Evolutionary conservation across 768 basidiomycete species (phyloP).

Genomic region (Kwoniella mangroviensis): DNA sequence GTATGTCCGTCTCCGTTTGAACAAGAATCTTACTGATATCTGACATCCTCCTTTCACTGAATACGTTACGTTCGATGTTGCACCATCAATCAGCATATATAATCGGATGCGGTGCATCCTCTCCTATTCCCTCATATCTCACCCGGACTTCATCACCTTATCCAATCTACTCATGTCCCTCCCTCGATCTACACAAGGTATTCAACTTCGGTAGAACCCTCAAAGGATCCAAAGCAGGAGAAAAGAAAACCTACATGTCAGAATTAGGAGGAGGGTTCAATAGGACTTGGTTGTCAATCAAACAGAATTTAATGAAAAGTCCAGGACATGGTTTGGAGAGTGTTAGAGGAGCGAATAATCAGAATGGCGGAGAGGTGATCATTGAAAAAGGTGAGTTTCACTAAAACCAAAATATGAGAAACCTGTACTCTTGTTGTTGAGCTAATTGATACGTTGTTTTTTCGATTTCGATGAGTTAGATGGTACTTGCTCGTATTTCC

Average conservation of each 20-base stretch:
- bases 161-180: constrained; percentile 42
- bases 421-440: background rate
- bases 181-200: constrained; percentile 31
- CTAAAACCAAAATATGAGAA: background rate
- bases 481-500: constrained; percentile 39
- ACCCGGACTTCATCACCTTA: constrained; percentile 30
- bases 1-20: constrained; percentile 22
- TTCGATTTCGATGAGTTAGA: constrained; percentile 21
- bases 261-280: constrained; percentile 46
- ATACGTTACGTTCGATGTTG: background rate
- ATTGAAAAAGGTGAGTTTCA: constrained; percentile 40
- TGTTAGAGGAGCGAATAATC: constrained; percentile 36
- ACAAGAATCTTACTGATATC: background rate
- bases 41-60: no score
- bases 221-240: background rate
- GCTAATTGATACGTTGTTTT: no score
- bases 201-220: constrained; percentile 34
- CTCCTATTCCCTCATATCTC: constrained; percentile 38
- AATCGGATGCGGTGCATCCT: constrained; percentile 39
- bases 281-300: constrained; percentile 91
- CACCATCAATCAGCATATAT: constrained; percentile 29
- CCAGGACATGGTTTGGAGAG: constrained; percentile 20
- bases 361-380: constrained; percentile 50
- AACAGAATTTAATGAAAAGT: constrained; percentile 73
- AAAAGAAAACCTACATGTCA: constrained; percentile 29